Base-by-base conservation (phyloP, 1,284 basidiomycete species). In the Papiliotrema nemorosa region DNA sequence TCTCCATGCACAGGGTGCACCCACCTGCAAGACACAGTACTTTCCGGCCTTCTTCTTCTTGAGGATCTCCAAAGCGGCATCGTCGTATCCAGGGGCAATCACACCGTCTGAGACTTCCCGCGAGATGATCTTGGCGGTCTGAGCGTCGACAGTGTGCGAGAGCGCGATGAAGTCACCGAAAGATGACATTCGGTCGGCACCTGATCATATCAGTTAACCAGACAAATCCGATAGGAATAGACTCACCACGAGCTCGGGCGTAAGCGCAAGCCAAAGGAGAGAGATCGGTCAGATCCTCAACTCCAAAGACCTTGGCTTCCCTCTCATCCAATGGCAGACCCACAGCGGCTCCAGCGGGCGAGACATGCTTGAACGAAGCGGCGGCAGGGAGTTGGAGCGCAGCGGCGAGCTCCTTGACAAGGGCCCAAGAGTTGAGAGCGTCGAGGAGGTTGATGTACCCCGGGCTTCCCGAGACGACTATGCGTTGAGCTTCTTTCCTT, bases 381-480 rank as follows among this genome's bases (percentile, higher is more conserved):
- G 94, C 94, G 22, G 96, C 96, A 16, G 96, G 92, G 46, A 97
- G 83, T 47, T 66, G 53, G 52, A 81, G 78, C 24, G 90, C 83
- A 1, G 88, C 88, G 45, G 91, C 85, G 10, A 99, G 82, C 74
- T 99, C 94, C 69, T 87, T 90, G 55, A 99, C 94, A 43, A 99
- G 84, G 0, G 90, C 94, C 74, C 88, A 99, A 7, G 94, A 94
- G 77, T 97, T 97, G 67, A 99, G 83, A 0, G 91, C 92, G 67
- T 98, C 96, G 51, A 99, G 82, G n/a, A 98, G 82, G 79, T 99
- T 98, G 80, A 99, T 98, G 77, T 97, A 98, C 37, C 94, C 96
- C 7, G 94, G 96, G 24, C 93, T 93, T 21, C 96, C 96, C 62
- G 84, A 86, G 18, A 98, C 80, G 37, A 87, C 93, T 91, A 62